These are phyloP conservation scores for Carex sylvatica DNA, from an alignment of 202 grass and related monocot species.

Conservation along the genomic window DNA sequence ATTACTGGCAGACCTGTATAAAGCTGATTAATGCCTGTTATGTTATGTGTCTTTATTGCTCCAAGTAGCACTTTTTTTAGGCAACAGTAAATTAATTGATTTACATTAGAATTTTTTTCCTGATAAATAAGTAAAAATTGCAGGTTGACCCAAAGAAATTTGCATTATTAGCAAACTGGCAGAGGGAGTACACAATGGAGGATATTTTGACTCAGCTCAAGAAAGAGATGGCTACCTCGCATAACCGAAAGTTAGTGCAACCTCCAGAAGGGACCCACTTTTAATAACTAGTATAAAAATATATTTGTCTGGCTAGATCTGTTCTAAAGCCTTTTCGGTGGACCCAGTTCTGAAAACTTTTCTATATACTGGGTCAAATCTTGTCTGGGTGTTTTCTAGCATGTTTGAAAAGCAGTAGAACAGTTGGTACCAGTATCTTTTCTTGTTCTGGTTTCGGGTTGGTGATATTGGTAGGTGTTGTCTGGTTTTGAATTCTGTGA, in stretches of 20 bases:
- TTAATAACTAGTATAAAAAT: slow-evolving; percentile 15
- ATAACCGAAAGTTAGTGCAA: slow-evolving; percentile 69
- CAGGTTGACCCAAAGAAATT: slow-evolving; percentile 86
- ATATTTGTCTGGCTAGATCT: background rate
- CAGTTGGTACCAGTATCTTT: background rate
- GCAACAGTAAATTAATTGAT: background rate
- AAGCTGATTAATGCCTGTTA: background rate
- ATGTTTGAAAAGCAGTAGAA: slow-evolving; percentile 17
- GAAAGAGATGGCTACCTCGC: slow-evolving; percentile 60
- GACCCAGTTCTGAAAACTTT: background rate
- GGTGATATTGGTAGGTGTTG: slow-evolving; percentile 8
- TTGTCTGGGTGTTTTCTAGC: background rate
- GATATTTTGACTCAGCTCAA: slow-evolving; percentile 65
- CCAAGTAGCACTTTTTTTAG: background rate
- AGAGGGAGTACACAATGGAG: slow-evolving; percentile 68
- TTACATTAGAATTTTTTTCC: background rate
- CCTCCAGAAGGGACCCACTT: slow-evolving; percentile 79
- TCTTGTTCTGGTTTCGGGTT: background rate
- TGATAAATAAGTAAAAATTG: background rate
- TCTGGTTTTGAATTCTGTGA: background rate
- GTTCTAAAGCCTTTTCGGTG: slow-evolving; percentile 27
- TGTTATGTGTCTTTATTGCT: too few relatives aligned
- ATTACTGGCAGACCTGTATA: background rate
- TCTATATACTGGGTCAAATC: background rate
- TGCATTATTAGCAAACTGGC: slow-evolving; percentile 51